Evolutionary conservation across 257 asterid genomes (phyloP).

Genomic region (Fraxinus anomala): DNA sequence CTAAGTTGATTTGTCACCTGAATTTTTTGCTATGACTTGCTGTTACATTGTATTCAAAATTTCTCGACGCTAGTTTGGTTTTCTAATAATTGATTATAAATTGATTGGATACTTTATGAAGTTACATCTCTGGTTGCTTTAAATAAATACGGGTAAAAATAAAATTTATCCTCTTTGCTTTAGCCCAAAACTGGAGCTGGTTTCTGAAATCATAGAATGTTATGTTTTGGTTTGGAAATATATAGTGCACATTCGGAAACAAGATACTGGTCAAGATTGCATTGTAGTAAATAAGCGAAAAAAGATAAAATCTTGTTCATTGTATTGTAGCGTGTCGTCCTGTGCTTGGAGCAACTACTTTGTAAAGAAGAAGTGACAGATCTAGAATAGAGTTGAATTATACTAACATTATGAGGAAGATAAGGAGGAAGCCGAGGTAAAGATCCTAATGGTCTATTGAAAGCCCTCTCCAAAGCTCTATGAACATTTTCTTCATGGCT

Average conservation of each 20-base stretch:
- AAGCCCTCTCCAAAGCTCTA: conserved; percentile 81
- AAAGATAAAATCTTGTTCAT: too few species aligned
- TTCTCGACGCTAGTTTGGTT: not conserved
- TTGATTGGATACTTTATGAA: not conserved
- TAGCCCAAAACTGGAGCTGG: not conserved
- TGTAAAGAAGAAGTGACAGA: not conserved
- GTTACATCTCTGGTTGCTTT: not conserved
- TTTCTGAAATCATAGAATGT: not conserved
- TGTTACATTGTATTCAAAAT: not conserved
- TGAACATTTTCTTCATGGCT: conserved; percentile 90
- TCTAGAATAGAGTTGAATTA: not conserved
- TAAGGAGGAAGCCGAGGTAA: conserved; percentile 92
- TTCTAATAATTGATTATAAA: not conserved
- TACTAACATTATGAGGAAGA: conserved; percentile 78
- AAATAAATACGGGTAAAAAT: not conserved
- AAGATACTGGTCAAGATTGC: not conserved
- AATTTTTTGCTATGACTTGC: not conserved
- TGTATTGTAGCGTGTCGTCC: too few species aligned
- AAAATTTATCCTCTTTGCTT: not conserved
- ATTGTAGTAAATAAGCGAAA: too few species aligned
- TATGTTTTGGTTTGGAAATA: not conserved
- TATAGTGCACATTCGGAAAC: not conserved
- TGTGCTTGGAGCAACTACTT: not conserved
- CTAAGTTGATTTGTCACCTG: not conserved
- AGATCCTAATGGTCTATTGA: conserved; percentile 80